Base-by-base conservation (phyloP, 2,329 filamentous ascomycete genomes). In the Ophioceras dolichostomum region DNA sequence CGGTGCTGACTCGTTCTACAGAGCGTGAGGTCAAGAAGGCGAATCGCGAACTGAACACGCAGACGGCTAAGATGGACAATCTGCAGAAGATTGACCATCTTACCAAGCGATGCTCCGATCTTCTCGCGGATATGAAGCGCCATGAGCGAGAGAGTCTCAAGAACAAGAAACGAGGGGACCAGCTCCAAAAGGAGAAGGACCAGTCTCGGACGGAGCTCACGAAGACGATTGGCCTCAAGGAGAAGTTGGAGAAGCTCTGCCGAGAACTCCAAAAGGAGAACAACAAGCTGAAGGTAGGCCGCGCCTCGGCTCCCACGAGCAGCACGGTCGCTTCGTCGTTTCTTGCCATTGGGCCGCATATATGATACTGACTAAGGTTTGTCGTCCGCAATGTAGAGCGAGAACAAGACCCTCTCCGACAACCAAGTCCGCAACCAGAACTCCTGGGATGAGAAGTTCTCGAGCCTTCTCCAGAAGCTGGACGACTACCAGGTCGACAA, bases 121-220 rank as follows among this genome's bases (percentile, higher is more conserved):
- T 96, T 4, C 68, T 96, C 40, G 80, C 84, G 38, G 88, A 95
- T 42, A 94, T 96, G 86, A 94, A 95, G 60, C 81, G 88, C 39
- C 72, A 94, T 42, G 89, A 98, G 58, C 81, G 88, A 42, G 91
- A 98, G 44, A 88, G 94, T 53, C 74, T 84, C 43, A 96, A 94
- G 62, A 91, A 89, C 51, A 96, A 95, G 68, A 94, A 95, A 59
- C 81, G 87, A 18, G 85, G 84, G 19, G 91, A 98, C 56, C 82
- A 86, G 52, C 61, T 98, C 39, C 91, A 98, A 59, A 98, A 96
- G 57, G 91, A 98, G 52, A 93, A 94, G 58, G 91, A 98, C 55
- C 79, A 84, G 47, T 82, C 83, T 40, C 78, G 87, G 49, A 83
- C 80, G 33, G 91, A 98, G 56, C 68, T 94, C 39, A 89, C 78